These are phyloP conservation scores for Agrocybe pediades DNA, from an alignment of 768 basidiomycete species.

Conservation along the genomic window DNA sequence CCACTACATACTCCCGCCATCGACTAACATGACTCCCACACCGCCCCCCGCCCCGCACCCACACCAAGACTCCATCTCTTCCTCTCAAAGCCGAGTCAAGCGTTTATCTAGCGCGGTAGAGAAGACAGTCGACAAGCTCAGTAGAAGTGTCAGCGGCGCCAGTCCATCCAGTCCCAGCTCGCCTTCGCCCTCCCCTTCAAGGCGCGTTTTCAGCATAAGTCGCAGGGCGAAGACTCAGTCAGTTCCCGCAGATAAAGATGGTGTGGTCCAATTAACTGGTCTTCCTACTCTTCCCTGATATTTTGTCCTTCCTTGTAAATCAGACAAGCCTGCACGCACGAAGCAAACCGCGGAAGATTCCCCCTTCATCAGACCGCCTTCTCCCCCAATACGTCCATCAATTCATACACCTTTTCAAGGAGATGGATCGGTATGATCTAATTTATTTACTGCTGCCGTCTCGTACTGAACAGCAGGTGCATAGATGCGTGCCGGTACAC, in stretches of 20 bases:
- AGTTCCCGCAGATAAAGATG: conserved; percentile 33
- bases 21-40: conserved; percentile 22
- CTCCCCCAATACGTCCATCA: conserved; percentile 57
- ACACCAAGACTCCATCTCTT: conserved; percentile 16
- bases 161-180: conserved; percentile 34
- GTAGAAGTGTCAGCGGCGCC: conserved; percentile 55
- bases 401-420: conserved; percentile 57
- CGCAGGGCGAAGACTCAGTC: conserved; percentile 53
- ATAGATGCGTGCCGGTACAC: conserved; percentile 86
- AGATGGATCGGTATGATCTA: conserved; percentile 61
- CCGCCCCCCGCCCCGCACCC: conserved; percentile 26
- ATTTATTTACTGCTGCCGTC: conserved; percentile 2
- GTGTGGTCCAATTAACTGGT: conserved; percentile 10
- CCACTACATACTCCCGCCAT: not conserved
- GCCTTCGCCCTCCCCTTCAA: conserved; percentile 38
- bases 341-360: conserved; percentile 36
- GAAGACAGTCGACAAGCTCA: conserved; percentile 66
- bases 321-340: conserved; percentile 31
- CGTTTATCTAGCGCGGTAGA: conserved; percentile 51
- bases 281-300: not conserved
- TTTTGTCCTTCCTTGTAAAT: no score
- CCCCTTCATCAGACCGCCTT: conserved; percentile 73
- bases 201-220: conserved; percentile 57
- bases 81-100: conserved; percentile 49
- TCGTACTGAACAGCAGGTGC: conserved; percentile 15